Evolutionary conservation across 306 rosid species (phyloP).

Genomic region (Cyclanthera cordifolia): DNA sequence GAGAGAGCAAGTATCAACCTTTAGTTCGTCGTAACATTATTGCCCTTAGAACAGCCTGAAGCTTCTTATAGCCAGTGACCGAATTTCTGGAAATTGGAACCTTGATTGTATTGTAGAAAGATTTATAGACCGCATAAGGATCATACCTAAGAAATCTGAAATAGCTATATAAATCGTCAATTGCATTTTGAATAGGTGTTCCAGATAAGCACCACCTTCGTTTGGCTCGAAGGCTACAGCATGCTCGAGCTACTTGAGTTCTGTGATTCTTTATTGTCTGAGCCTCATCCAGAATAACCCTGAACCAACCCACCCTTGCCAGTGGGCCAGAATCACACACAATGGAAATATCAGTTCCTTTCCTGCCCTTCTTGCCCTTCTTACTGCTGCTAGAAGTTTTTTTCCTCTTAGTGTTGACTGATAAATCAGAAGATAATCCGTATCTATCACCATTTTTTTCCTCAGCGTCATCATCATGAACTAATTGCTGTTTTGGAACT

Average conservation of each 20-base stretch:
- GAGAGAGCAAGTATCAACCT: constrained; percentile 35
- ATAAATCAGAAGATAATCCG: constrained; percentile 61
- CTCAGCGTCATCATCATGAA: constrained; percentile 71
- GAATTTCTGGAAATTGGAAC: constrained; percentile 82
- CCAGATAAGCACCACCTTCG: constrained; percentile 99
- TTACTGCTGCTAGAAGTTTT: constrained; percentile 31
- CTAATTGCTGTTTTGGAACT: constrained; percentile 82
- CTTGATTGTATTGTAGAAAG: constrained; percentile 73
- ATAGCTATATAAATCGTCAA: constrained; percentile 91
- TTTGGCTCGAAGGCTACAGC: constrained; percentile 92
- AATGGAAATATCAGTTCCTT: constrained; percentile 45
- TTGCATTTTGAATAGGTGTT: constrained; percentile 87
- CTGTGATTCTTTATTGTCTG: constrained; percentile 97
- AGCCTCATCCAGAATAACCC: constrained; percentile 97
- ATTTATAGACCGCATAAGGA: constrained; percentile 79
- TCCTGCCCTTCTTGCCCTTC: constrained; percentile 67
- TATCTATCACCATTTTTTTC: constrained; percentile 50
- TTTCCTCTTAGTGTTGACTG: constrained; percentile 55
- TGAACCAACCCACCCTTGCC: constrained; percentile 86
- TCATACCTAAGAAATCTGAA: constrained; percentile 92
- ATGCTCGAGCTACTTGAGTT: constrained; percentile 99
- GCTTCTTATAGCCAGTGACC: constrained; percentile 86
- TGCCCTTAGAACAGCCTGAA: constrained; percentile 94
- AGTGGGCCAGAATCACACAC: constrained; percentile 62
- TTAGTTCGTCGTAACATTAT: constrained; percentile 97